A percentile compares a stretch with the other conserved stretches of the same genome.
These are phyloP conservation scores for Heterobasidion occidentale DNA, from an alignment of 1,284 basidiomycete species.

Conservation along the genomic window DNA sequence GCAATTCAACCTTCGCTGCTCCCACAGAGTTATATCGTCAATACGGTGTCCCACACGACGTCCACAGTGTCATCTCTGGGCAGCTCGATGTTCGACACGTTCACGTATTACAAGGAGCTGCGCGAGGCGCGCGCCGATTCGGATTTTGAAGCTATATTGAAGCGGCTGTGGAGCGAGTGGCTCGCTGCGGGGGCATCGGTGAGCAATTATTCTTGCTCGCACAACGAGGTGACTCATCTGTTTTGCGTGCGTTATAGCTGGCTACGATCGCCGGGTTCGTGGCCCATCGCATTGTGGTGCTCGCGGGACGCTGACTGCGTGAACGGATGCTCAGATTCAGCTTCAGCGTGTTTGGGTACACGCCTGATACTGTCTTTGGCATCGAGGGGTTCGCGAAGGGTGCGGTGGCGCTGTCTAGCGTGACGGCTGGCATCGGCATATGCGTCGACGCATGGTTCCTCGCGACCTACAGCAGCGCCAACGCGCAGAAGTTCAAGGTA, in stretches of 20 bases:
- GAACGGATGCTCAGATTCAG: neutral
- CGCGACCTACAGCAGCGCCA: neutral
- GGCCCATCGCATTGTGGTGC: neutral
- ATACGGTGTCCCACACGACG: neutral
- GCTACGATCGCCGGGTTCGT: neutral
- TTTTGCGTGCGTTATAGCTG: neutral
- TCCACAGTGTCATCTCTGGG: neutral
- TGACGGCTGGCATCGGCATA: neutral
- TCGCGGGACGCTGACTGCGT: neutral
- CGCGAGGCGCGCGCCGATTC: neutral
- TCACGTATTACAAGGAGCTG: neutral
- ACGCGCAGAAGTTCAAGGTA: neutral
- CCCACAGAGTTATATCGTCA: neutral
- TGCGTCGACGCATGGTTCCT: neutral
- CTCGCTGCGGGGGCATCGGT: neutral
- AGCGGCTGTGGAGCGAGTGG: neutral
- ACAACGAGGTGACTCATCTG: neutral
- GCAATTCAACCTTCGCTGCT: neutral
- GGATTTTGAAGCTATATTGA: neutral
- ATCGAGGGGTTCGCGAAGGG: neutral
- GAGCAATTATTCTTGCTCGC: neutral
- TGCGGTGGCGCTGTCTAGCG: neutral
- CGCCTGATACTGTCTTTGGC: neutral
- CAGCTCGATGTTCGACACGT: neutral
- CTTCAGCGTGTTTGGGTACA: neutral